A percentile compares a stretch with the other conserved stretches of the same genome.
Evolutionary conservation across 2,329 filamentous ascomycete species (phyloP).

Genomic region (Cordyceps militaris): DNA sequence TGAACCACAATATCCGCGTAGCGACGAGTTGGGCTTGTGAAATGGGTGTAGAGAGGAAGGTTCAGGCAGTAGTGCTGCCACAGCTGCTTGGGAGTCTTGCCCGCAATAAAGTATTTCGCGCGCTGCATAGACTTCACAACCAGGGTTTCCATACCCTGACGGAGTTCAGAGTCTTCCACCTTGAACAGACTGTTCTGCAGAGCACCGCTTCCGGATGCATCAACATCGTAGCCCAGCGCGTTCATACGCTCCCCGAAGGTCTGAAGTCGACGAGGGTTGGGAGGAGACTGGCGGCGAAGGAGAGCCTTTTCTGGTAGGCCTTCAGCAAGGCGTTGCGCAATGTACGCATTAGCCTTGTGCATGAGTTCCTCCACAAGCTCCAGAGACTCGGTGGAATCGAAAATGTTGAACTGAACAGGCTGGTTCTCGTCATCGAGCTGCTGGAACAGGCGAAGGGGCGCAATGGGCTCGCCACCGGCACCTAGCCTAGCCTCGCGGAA

Average conservation of each 20-base stretch:
- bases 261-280: conserved; percentile 80
- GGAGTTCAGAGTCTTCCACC: conserved; percentile 78
- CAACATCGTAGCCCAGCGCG: conserved; percentile 81
- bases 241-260: conserved; percentile 92
- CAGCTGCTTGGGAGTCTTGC: conserved; percentile 69
- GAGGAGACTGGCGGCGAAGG: conserved; percentile 76
- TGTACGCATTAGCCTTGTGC: conserved; percentile 84
- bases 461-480: conserved; percentile 69
- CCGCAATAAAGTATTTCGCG: conserved; percentile 87
- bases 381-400: conserved; percentile 80
- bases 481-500: conserved; percentile 85
- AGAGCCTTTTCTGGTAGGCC: conserved; percentile 88
- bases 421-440: conserved; percentile 98
- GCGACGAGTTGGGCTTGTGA: conserved; percentile 88
- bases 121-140: conserved; percentile 93
- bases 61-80: conserved; percentile 90
- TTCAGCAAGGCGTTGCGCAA: conserved; percentile 74
- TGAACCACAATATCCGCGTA: conserved; percentile 95
- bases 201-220: conserved; percentile 80
- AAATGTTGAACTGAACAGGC: conserved; percentile 92
- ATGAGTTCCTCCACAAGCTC: conserved; percentile 93
- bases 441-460: conserved; percentile 80
- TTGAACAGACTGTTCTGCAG: conserved; percentile 94
- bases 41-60: conserved; percentile 90
- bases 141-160: conserved; percentile 97